Base-by-base conservation (phyloP, 805 yeast species). In the Wickerhamomyces sydowiorum region DNA sequence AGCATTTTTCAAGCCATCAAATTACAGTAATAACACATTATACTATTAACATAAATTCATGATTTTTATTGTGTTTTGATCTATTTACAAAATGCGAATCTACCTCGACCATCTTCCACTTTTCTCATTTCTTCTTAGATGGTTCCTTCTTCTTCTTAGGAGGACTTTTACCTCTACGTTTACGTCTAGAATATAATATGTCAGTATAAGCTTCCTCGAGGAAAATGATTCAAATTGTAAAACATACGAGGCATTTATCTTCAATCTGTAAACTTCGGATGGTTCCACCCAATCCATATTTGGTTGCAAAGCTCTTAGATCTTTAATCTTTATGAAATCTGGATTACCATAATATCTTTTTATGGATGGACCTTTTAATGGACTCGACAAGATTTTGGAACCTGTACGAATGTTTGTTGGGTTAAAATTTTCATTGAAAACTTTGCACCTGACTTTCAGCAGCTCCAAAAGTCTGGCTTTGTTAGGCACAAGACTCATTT, bases 121-220 rank as follows among this genome's bases (percentile, higher is more conserved):
- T 18, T 28, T n/a, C 22, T 47, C 35, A 52, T 52, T 61, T 57
- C 57, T 64, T 67, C 66, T 73, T 73, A 22, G 62, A 61, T 13
- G 55, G 60, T 50, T 70, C 75, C 53, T 72, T 75, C 66, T 74
- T 77, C 72, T 86, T 86, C 70, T 81, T 77, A 53, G 93, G 95
- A 12, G 93, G 88, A 62, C 91, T 90, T 65, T 86, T 86, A 64
- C 87, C 90, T 77, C 93, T 84, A 75, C 84, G 81, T 71, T 80
- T 85, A 64, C 86, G 73, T 43, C 43, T 40, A 24, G 8, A 5
- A n/a, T 4, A 14, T 7, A 21, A 19, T 19, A 37, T n/a, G 66
- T 70, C 27, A 56, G 37, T 33, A 36, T 24, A 15, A 5, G 7
- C 36, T 30, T 32, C 21, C 34, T 34, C 30, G 5, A 36, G 14